Base-by-base conservation (phyloP, 169 alveolate species). In the Plasmodium inui region DNA sequence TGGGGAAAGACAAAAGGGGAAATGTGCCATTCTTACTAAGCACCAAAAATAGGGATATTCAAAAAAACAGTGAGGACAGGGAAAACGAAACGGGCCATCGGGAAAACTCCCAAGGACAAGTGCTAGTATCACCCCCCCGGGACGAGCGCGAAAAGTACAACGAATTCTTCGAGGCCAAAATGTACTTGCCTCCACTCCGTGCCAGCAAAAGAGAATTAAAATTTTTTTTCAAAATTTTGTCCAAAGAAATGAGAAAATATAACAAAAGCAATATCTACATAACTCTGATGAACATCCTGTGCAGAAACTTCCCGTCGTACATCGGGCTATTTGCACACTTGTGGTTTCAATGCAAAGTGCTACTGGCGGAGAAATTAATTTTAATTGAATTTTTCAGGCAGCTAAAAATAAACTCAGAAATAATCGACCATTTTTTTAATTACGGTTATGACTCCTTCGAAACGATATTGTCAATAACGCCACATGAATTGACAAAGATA, bases 351-450 rank as follows among this genome's bases (percentile, higher is more conserved):
- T 84, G 92, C 74, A 84, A 84, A 84, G 70, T 71, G 26, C 53
- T 84, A 37, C 53, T 84, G 74, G 92, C 92, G 22, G 92, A 84
- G n/a, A 84, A 84, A 84, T 84, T 84, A 70, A 84, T 84, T 22
- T 70, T 84, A 41, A 72, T 84, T 41, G 92, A 84, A 55, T 84
- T 84, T 30, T 84, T 84, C 30, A 84, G 83, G 55, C 92, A 84
- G 53, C 46, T 84, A 8, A 84, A 84, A 84, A 71, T 84, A 70
- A 84, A 71, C 34, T 84, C 92, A 37, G 92, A 84, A 84, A 84
- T 84, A 70, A 84, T 84, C 34, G 41, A 84, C 78, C 92, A 84
- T 84, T 84, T 84, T 84, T 84, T 84, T 84, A 84, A 84, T 44
- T 67, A 72, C 53, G 92, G 92, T 12, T 84, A 71, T 71, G 92